phyloP scores from a whole-genome alignment of 306 rosid species.

The Prunus padus region DNA sequence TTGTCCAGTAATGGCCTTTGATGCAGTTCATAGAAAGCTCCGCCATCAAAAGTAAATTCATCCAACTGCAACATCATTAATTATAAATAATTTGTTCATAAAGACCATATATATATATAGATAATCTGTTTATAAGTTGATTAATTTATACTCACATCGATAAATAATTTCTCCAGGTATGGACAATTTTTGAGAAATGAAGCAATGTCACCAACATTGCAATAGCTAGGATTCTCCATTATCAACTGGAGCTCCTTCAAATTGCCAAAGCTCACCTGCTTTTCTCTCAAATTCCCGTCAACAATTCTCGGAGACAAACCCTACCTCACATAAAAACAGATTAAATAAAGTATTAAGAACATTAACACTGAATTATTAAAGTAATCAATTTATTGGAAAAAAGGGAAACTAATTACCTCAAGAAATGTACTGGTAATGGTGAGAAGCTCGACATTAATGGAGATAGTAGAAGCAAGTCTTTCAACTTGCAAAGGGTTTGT shows the following conservation, averaged over 20 bases:
- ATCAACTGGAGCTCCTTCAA: slow-evolving; percentile 43
- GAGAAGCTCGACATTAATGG: slow-evolving; percentile 13
- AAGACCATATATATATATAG: neutral
- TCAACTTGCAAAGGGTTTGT: neutral
- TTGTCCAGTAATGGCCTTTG: slow-evolving; percentile 21
- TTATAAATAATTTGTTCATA: too few relatives aligned
- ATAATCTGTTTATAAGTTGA: neutral
- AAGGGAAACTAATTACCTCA: slow-evolving; percentile 38
- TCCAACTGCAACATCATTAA: slow-evolving; percentile 27
- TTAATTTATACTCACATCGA: slow-evolving; percentile 40
- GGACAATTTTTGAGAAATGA: slow-evolving; percentile 36
- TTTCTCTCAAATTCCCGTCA: neutral
- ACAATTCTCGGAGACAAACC: slow-evolving; percentile 30
- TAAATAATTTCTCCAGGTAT: slow-evolving; percentile 22
- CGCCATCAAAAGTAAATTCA: slow-evolving; percentile 9
- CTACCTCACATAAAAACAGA: slow-evolving; percentile 17
- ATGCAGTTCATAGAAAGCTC: slow-evolving; percentile 31
- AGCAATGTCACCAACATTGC: slow-evolving; percentile 39
- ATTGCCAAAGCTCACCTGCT: neutral
- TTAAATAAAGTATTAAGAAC: neutral
- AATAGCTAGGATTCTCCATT: slow-evolving; percentile 31
- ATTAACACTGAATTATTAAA: neutral
- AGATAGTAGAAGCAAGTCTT: neutral
- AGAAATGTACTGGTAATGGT: slow-evolving; percentile 26
- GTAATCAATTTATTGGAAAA: neutral